phyloP scores from a whole-genome alignment of 352 stramenopile species.

The Globisporangium abappressorium region DNA sequence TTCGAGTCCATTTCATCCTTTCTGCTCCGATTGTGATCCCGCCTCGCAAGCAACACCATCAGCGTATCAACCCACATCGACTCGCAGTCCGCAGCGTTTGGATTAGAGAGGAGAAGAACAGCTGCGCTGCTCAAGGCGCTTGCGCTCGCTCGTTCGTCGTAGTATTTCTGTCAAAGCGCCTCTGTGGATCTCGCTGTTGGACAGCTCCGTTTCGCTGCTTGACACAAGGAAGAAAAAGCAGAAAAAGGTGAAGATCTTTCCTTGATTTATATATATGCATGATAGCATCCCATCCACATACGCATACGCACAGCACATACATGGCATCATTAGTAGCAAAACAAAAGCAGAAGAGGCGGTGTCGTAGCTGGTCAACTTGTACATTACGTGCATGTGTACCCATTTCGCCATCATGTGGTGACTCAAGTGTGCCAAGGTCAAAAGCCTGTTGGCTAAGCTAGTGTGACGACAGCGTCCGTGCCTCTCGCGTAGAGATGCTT shows the following conservation, averaged over 20 bases:
- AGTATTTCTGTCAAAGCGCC: neutral
- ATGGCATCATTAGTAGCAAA: neutral
- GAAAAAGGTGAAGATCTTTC: constrained; percentile 10
- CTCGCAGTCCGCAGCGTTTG: neutral
- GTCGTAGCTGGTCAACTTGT: neutral
- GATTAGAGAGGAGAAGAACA: neutral
- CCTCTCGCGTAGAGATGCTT: neutral
- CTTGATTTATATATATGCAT: neutral
- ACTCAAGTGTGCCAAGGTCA: neutral
- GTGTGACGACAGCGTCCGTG: neutral
- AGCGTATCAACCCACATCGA: constrained; percentile 1
- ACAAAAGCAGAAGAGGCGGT: constrained; percentile 8
- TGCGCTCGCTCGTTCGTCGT: neutral
- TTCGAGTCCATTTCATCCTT: constrained; percentile 6
- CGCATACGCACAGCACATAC: constrained; percentile 2
- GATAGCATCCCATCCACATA: neutral
- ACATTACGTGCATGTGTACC: neutral
- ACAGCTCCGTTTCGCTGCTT: neutral
- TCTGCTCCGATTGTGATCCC: neutral
- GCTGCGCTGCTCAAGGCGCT: neutral
- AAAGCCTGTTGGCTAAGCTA: neutral
- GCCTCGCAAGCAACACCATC: neutral
- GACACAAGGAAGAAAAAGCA: neutral
- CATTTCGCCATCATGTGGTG: neutral
- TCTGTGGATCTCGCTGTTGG: constrained; percentile 2